Evolutionary conservation across 164 flowering plant genomes (phyloP), one percentile per base, ranked within the genome.

Genomic region (Liriodendron chinense): DNA sequence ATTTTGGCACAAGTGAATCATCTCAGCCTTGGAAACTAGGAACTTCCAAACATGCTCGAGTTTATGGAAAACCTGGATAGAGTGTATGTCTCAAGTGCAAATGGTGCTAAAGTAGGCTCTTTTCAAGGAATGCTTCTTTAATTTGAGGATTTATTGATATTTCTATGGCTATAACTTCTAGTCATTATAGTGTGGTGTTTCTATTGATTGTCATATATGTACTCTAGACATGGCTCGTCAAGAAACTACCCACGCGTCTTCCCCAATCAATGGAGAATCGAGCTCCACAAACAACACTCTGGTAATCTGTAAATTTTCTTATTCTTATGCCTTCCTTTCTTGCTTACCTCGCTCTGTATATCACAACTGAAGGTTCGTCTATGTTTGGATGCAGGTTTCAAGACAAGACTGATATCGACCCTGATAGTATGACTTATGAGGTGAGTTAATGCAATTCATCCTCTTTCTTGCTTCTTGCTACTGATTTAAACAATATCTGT

Each of bases 341-440:
- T 23, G 21, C 18, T 64, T 16, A 34, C 49, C 8, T 69, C 49
- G 20, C 12, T 75, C 20, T 66, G 7, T 5, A 67, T 65, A 20
- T 63, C 6, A 13, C 53, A 61, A 63, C 67, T 34, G 13, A 69
- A 77, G 47, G 23, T 50, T 50, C 68, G 28, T 25, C 23, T 77
- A 43, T 73, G 74, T 22, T 76, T 77, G 75, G 28, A 26, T 64
- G 64, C 75, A 83, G 85, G 77, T 62, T 34, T 78, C 16, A 22
- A 81, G 77, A 78, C 72, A 81, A 75, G 85, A 83, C n/a, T 77
- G 75, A 80, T 74, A n/a, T 83, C 72, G 85, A 81, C 65, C 85
- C 85, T 16, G 85, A 83, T 77, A 75, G 72, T 69, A 81, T 83
- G 85, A 79, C 77, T 18, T 83, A 83, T 75, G 85, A 83, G 83